These are phyloP conservation scores for Trichocladium uniseriatum DNA, from an alignment of 495 filamentous ascomycete genomes.

Conservation along the genomic window DNA sequence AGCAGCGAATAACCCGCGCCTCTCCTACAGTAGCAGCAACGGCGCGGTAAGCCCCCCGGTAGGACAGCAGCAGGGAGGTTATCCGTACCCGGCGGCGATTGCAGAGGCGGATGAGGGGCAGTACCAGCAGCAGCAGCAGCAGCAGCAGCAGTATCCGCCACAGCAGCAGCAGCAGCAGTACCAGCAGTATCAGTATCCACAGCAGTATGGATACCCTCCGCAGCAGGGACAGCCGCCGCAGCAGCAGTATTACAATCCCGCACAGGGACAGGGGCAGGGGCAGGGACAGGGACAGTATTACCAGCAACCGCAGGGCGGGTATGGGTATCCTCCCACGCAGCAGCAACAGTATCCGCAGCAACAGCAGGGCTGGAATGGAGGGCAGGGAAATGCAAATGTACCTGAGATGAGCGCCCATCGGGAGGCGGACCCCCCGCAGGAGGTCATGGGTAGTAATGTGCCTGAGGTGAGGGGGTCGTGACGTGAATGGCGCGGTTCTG, in stretches of 20 bases:
- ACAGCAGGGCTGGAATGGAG: not conserved
- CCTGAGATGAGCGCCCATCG: conserved; percentile 12
- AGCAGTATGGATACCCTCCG: not conserved
- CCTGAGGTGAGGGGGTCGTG: too few species aligned
- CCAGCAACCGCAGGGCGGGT: not conserved
- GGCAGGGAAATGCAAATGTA: not conserved
- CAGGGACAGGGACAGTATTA: not conserved
- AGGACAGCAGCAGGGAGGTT: not conserved
- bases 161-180: conserved; percentile 2
- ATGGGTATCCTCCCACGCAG: not conserved
- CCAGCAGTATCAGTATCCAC: not conserved
- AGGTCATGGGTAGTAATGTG: conserved; percentile 13
- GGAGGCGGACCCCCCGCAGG: conserved; percentile 13
- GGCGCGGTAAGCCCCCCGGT: not conserved
- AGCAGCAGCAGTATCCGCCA: conserved; percentile 2
- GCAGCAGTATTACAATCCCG: not conserved
- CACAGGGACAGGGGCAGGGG: not conserved
- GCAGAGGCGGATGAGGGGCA: conserved; percentile 12
- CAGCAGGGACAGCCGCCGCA: conserved; percentile 3
- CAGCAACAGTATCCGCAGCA: not conserved
- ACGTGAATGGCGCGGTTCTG: not conserved
- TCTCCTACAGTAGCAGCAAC: not conserved
- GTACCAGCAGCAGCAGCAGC: not conserved
- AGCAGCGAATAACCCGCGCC: not conserved
- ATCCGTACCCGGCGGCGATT: conserved; percentile 6